These are phyloP conservation scores for Phallus indusiatus DNA, from an alignment of 768 basidiomycete species.

Conservation along the genomic window DNA sequence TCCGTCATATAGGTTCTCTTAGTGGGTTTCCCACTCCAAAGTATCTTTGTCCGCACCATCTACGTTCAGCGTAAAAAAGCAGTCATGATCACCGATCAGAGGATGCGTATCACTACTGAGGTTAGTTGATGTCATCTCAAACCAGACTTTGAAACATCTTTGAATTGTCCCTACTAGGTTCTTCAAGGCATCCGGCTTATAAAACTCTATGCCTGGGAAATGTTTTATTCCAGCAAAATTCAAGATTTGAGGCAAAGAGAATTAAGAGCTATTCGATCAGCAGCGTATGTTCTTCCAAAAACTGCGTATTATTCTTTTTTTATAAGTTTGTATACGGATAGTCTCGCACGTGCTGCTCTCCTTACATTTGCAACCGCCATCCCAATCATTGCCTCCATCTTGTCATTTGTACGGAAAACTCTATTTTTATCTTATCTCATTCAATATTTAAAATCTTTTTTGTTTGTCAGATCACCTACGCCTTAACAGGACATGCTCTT, in stretches of 20 bases:
- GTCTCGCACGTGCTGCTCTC: conserved; percentile 22
- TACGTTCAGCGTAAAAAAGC: conserved; percentile 44
- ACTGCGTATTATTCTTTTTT: neutral
- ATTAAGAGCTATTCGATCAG: conserved; percentile 14
- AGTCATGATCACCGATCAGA: conserved; percentile 55
- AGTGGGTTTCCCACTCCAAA: conserved; percentile 50
- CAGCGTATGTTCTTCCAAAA: conserved; percentile 23
- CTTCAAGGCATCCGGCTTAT: conserved; percentile 59
- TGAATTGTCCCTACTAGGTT: conserved; percentile 28
- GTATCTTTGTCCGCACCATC: conserved; percentile 41
- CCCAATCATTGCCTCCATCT: conserved; percentile 40
- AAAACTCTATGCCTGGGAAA: conserved; percentile 56
- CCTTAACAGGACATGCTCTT: conserved; percentile 43
- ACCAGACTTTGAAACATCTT: neutral
- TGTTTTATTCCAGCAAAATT: conserved; percentile 37
- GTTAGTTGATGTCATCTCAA: conserved; percentile 16
- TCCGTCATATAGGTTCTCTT: conserved; percentile 34
- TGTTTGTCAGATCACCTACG: conserved; percentile 46
- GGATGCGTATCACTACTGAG: conserved; percentile 57
- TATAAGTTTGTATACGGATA: conserved; percentile 9
- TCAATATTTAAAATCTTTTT: neutral
- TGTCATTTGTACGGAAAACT: conserved; percentile 37
- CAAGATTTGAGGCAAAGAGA: conserved; percentile 24
- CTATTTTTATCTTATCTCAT: neutral
- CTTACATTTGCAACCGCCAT: conserved; percentile 40